A percentile compares a stretch with the other conserved stretches of the same genome.
Conservation (phyloP, 176 grass and related monocot species). For the Cenchrus americanus region DNA sequence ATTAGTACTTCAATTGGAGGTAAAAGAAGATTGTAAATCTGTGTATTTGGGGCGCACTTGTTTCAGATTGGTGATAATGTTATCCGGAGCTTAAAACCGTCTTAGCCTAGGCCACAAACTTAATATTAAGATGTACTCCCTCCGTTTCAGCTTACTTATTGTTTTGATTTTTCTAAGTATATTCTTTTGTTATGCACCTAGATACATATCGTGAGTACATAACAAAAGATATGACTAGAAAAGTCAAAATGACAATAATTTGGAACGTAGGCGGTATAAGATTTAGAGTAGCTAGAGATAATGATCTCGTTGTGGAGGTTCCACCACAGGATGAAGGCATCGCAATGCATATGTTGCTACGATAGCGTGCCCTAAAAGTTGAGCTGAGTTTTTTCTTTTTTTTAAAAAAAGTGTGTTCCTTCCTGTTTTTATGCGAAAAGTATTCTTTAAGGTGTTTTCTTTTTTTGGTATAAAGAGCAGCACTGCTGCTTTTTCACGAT, state of each 20-base stretch:
- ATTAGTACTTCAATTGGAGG: not conserved
- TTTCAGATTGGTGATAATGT: not conserved
- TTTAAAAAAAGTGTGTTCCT: too few species aligned
- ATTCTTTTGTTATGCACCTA: too few species aligned
- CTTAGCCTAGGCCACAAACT: not conserved
- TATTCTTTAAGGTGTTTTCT: too few species aligned
- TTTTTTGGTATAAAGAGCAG: not conserved
- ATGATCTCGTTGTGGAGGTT: not conserved
- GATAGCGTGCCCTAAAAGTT: not conserved
- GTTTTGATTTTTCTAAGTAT: not conserved
- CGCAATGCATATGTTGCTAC: not conserved
- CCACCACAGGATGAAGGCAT: not conserved
- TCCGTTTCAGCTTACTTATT: too few species aligned
- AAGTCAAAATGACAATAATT: too few species aligned
- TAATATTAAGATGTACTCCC: not conserved
- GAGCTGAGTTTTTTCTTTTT: not conserved
- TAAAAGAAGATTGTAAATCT: not conserved
- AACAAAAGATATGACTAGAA: too few species aligned
- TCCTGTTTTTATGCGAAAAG: too few species aligned
- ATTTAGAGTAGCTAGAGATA: not conserved
- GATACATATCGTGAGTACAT: too few species aligned
- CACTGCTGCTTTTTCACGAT: not conserved
- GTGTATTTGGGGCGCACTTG: not conserved
- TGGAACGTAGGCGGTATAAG: too few species aligned
- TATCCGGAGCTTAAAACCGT: not conserved